Evolutionary conservation across 176 grass and related monocot genomes (phyloP), one percentile per base, ranked within the genome.

Genomic region (Lolium perenne): DNA sequence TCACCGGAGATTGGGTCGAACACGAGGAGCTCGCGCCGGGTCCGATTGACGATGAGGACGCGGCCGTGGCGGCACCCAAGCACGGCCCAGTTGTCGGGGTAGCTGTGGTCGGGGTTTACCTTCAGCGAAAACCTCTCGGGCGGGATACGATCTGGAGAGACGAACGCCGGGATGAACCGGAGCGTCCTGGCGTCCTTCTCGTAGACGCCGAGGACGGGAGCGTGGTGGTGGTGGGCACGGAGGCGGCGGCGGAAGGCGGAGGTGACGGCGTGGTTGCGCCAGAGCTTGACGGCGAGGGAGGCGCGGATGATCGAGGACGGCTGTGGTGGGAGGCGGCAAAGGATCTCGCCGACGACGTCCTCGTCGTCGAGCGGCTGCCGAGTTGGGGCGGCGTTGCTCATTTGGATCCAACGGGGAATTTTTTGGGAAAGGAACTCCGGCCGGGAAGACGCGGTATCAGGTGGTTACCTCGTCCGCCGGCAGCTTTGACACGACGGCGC

Each of bases 1-100:
- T 86, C 62, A 3, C 38, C 38, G 4, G 62, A n/a, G 0, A 85
- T 10, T 6, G 62, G 84, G 14, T 69, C 35, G 38, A 40, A 86
- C 14, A 86, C 38, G 9, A 86, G 50, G 48, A 86, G 43, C 22
- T 12, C 25, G 9, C 11, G 40, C 61, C 55, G 54, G 9, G 20
- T 43, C n/a, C 5, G 22, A 51, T 74, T 83, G 21, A 74, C 26
- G 50, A 83, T 6, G 53, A 83, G 69, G 40, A 74, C 69, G 40
- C 81, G 69, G 0, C 69, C 81, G 20, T 50, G 71, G n/a, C 71
- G 71, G 71, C 11, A 15, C 43, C 43, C 70, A 2, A 73, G 70
- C 41, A 72, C 70, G 5, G 10, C 2, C 70, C 70, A 72, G 38
- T 10, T 22, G 41, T 23, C 41, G 20, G 5, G 0, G 20, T 2